Evolutionary conservation across 2,329 filamentous ascomycete genomes (phyloP), one percentile per base, ranked within the genome.

Genomic region (Aspergillus costaricaensis): DNA sequence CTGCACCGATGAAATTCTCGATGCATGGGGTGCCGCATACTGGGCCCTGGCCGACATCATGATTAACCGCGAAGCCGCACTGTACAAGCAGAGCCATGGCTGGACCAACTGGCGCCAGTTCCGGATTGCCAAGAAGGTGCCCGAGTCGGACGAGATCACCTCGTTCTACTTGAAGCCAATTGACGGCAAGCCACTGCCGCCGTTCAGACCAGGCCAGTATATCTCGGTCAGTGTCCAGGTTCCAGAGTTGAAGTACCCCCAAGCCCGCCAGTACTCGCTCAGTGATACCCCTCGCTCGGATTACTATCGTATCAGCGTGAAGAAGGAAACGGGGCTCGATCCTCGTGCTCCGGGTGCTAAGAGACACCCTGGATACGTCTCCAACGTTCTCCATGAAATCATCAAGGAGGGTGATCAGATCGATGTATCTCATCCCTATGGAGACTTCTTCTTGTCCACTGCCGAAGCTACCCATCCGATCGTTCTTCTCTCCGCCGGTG

Each of bases 201-300:
- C 70, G 0, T 92, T 85, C 79, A 79, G 83, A 58, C 88, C 90
- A 0, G 90, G 90, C 32, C 89, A 92, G 75, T 92, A 91, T 70
- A 82, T 91, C 62, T 89, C 87, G 0, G 76, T 91, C 49, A 83
- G 83, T 52, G 73, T 88, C 6, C 78, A 82, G 52, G 82, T 90
- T 0, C 83, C 85, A 1, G 77, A 80, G 51, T 80, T 89, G 21
- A 83, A 84, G n/a, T 81, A 86, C 70, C 76, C 81, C 65, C 90
- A 92, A 74, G 82, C 86, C n/a, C 81, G 89, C 30, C 90, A 92
- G 74, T 92, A 91, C 76, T 90, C 88, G 27, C 81, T 92, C 62
- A 89, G 85, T 68, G 88, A 91, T 64, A 81, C 84, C 52, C 88
- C 87, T 2, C 79, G 79, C 2, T 76, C 82, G 8, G 81, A 85